Evolutionary conservation across 1,284 basidiomycete species (phyloP).

Genomic region (Trametes versicolor): DNA sequence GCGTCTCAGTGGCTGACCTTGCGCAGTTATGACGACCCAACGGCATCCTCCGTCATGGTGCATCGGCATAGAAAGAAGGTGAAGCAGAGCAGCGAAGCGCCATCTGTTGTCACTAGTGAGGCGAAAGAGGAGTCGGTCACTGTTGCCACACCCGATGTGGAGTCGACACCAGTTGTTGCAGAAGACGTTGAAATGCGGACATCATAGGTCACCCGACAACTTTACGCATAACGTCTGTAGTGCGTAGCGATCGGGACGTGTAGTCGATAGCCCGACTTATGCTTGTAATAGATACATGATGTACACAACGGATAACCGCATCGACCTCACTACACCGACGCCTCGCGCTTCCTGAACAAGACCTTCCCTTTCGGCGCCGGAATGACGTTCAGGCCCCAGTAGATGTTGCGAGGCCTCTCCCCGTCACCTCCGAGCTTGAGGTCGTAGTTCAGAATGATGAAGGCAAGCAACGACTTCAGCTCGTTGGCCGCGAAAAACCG

Average conservation of each 20-base stretch:
- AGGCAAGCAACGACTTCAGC: conserved; percentile 56
- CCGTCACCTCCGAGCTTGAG: conserved; percentile 50
- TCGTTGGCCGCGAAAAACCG: conserved; percentile 58
- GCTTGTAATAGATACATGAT: conserved; percentile 7
- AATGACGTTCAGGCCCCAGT: conserved; percentile 6
- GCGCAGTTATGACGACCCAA: conserved; percentile 71
- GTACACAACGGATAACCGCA: neutral
- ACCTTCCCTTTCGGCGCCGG: conserved; percentile 18
- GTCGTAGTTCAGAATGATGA: conserved; percentile 57
- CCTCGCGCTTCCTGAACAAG: conserved; percentile 26
- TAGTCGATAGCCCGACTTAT: neutral
- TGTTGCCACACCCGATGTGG: conserved; percentile 2
- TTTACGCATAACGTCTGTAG: neutral
- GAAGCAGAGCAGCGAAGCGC: conserved; percentile 34
- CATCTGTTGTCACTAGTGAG: neutral
- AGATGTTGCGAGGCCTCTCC: conserved; percentile 36
- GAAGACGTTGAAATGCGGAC: conserved; percentile 33
- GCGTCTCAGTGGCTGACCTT: neutral
- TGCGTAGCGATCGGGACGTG: neutral
- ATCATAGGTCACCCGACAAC: conserved; percentile 13
- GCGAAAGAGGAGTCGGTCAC: conserved; percentile 8
- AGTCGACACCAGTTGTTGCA: neutral
- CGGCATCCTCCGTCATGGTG: conserved; percentile 60
- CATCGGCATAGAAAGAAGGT: conserved; percentile 46
- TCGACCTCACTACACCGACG: neutral